Percentiles rank a stretch among this genome's conserved stretches.
phyloP scores from a whole-genome alignment of 768 basidiomycete genomes.

The Termitomyces sp. region DNA sequence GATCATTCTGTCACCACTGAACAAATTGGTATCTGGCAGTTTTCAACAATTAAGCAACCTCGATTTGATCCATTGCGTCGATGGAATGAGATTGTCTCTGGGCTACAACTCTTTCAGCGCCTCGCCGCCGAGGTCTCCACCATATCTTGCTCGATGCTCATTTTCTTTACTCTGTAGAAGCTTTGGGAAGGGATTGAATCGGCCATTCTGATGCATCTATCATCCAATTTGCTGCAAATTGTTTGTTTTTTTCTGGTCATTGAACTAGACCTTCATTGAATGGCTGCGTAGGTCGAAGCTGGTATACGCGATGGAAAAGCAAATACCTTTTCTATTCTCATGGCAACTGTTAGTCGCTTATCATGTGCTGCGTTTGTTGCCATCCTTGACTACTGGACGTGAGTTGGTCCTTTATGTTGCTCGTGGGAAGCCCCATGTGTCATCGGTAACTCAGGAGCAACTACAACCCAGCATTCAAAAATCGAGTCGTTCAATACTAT shows the following conservation, averaged over 20 bases:
- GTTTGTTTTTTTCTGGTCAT: constrained; percentile 7
- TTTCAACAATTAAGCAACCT: constrained; percentile 6
- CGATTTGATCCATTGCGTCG: constrained; percentile 2
- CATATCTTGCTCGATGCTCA: constrained; percentile 16
- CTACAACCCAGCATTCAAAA: constrained; percentile 8
- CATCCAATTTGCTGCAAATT: constrained; percentile 16
- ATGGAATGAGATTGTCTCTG: constrained; percentile 8
- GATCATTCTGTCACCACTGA: constrained; percentile 11
- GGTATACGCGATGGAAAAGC: constrained; percentile 15
- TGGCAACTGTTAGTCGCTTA: constrained; percentile 14
- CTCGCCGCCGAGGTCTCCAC: constrained; percentile 19
- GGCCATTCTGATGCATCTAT: constrained; percentile 21
- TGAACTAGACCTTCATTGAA: background rate
- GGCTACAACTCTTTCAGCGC: constrained; percentile 14
- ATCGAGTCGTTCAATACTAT: constrained; percentile 19
- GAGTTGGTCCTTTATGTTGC: background rate
- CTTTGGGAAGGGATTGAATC: constrained; percentile 20
- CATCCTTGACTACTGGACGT: constrained; percentile 19
- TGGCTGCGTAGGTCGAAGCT: constrained; percentile 15
- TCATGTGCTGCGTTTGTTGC: constrained; percentile 14
- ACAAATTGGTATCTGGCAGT: constrained; percentile 17
- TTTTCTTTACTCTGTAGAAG: constrained; percentile 16
- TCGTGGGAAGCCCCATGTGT: background rate
- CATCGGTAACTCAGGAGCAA: constrained; percentile 5
- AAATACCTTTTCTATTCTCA: constrained; percentile 12